These are phyloP conservation scores for Talaromyces islandicus DNA, from an alignment of 2,329 filamentous ascomycete species.

Conservation along the genomic window DNA sequence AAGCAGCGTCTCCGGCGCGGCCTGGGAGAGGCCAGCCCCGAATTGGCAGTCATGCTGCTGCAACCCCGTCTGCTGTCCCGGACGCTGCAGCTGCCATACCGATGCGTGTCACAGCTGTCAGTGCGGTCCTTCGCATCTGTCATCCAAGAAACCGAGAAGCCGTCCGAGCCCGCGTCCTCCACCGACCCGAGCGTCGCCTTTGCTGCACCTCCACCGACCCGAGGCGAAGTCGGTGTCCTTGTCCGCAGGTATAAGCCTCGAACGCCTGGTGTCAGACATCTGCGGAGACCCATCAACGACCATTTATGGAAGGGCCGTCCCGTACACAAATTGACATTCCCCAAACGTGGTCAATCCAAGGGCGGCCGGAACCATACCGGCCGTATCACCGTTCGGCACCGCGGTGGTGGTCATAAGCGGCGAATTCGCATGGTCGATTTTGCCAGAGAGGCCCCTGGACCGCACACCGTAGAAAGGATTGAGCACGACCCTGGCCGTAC, in stretches of 20 bases:
- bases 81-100: conserved; percentile 44
- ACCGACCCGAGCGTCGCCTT: conserved; percentile 34
- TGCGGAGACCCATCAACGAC: conserved; percentile 88
- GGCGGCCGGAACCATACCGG: conserved; percentile 89
- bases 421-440: conserved; percentile 92
- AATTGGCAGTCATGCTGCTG: conserved; percentile 54
- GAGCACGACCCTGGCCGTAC: conserved; percentile 93
- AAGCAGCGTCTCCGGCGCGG: not conserved
- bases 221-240: conserved; percentile 37
- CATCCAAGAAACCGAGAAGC: conserved; percentile 25
- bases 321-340: conserved; percentile 73
- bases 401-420: conserved; percentile 85
- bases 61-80: conserved; percentile 58
- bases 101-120: conserved; percentile 39
- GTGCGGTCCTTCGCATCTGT: conserved; percentile 50
- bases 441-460: conserved; percentile 67
- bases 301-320: conserved; percentile 94
- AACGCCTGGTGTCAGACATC: conserved; percentile 86
- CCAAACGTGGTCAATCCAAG: conserved; percentile 87
- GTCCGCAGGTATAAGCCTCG: conserved; percentile 88
- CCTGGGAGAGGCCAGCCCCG: not conserved
- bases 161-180: conserved; percentile 25
- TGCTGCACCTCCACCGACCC: conserved; percentile 41
- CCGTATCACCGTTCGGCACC: conserved; percentile 80
- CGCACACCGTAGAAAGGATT: conserved; percentile 84